Evolutionary conservation across 345 rosid species (phyloP).

Genomic region (Arabidopsis suecica): DNA sequence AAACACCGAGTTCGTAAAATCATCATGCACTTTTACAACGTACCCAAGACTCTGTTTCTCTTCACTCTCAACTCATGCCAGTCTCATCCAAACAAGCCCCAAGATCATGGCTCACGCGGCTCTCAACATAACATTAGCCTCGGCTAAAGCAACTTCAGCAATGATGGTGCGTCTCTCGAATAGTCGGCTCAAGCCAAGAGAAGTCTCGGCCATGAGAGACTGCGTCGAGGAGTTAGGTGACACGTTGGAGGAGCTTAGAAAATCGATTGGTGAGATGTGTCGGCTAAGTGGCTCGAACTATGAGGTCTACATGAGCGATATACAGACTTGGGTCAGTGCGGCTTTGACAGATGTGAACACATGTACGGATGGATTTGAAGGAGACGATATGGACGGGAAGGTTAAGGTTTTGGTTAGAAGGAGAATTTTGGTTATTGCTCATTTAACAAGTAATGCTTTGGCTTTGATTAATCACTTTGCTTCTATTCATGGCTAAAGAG

Average conservation of each 20-base stretch:
- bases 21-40: constrained; percentile 63
- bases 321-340: constrained; percentile 85
- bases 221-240: constrained; percentile 71
- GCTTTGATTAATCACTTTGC: constrained; percentile 72
- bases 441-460: constrained; percentile 77
- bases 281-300: constrained; percentile 43
- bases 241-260: constrained; percentile 59
- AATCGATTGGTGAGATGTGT: constrained; percentile 66
- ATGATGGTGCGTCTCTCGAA: constrained; percentile 56
- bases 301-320: constrained; percentile 50
- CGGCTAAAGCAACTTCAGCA: constrained; percentile 51
- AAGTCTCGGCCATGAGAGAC: constrained; percentile 63
- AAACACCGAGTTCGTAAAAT: constrained; percentile 60
- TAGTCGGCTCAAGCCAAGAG: constrained; percentile 54
- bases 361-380: constrained; percentile 72
- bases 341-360: constrained; percentile 75
- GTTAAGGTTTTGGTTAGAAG: constrained; percentile 49
- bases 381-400: constrained; percentile 50
- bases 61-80: constrained; percentile 64
- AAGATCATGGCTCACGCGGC: constrained; percentile 70
- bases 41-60: constrained; percentile 69
- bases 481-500: constrained; percentile 50
- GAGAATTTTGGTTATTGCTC: constrained; percentile 54
- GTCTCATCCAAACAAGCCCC: constrained; percentile 68
- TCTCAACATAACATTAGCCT: constrained; percentile 59